A percentile compares a stretch with the other conserved stretches of the same genome.
Evolutionary conservation across 2,329 filamentous ascomycete genomes (phyloP).

Genomic region (Pezicula carpinea): DNA sequence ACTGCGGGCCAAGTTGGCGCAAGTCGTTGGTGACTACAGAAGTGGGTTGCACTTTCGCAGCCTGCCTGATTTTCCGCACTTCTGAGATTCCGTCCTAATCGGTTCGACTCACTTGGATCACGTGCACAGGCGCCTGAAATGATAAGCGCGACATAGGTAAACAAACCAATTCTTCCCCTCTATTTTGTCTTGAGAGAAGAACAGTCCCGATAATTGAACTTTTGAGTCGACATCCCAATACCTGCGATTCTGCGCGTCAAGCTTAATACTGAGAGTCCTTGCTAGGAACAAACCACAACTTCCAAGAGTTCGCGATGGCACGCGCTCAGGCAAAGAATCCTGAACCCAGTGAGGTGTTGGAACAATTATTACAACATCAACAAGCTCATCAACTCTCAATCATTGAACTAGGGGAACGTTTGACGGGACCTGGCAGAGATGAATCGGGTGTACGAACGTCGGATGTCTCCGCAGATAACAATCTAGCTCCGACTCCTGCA

Average conservation of each 20-base stretch:
- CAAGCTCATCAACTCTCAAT: conserved; percentile 63
- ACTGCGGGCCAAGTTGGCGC: neutral
- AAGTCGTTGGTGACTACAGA: neutral
- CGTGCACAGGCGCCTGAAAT: neutral
- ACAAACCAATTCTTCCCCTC: too few relatives aligned
- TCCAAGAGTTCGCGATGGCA: conserved; percentile 10
- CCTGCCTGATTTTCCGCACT: neutral
- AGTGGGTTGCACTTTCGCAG: neutral
- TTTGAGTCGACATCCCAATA: neutral
- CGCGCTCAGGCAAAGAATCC: conserved; percentile 11
- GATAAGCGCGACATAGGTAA: too few relatives aligned
- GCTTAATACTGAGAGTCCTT: too few relatives aligned
- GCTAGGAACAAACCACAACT: too few relatives aligned
- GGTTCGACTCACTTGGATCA: too few relatives aligned
- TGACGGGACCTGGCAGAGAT: conserved; percentile 49
- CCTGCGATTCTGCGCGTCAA: too few relatives aligned
- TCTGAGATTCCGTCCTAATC: too few relatives aligned
- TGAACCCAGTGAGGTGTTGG: conserved; percentile 34
- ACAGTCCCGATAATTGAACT: too few relatives aligned
- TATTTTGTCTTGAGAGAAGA: too few relatives aligned
- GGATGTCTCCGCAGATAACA: conserved; percentile 65
- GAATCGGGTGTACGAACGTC: conserved; percentile 53
- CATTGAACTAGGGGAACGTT: conserved; percentile 70
- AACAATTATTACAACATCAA: conserved; percentile 49
- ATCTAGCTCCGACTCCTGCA: conserved; percentile 58